These are phyloP conservation scores for Diaporthe aspalathi DNA, from an alignment of 2,329 filamentous ascomycete species.

Conservation along the genomic window DNA sequence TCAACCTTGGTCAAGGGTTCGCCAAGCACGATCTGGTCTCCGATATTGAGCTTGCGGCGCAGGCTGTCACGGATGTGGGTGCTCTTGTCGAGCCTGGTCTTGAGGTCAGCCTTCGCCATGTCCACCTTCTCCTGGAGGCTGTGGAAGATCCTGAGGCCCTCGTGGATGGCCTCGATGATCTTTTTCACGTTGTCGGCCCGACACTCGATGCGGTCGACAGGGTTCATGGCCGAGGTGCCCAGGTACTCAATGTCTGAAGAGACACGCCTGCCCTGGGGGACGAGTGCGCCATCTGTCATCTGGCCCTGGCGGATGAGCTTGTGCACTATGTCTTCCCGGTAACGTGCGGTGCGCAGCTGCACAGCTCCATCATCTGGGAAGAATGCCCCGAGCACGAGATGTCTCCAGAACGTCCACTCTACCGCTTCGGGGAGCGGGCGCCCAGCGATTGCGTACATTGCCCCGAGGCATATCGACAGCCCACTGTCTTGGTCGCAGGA, in stretches of 20 bases:
- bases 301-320: conserved; percentile 32
- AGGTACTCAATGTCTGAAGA: conserved; percentile 20
- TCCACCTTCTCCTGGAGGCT: conserved; percentile 30
- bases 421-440: neutral
- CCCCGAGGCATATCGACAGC: conserved; percentile 15
- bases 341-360: conserved; percentile 5
- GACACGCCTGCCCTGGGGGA: neutral
- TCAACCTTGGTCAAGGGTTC: neutral
- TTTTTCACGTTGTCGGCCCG: conserved; percentile 22
- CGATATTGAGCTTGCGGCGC: conserved; percentile 16
- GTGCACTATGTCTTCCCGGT: neutral
- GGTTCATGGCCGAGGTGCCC: conserved; percentile 19
- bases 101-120: conserved; percentile 13
- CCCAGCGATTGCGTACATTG: conserved; percentile 26
- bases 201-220: conserved; percentile 22
- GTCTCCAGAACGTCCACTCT: conserved; percentile 31
- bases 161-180: conserved; percentile 12
- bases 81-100: conserved; percentile 27
- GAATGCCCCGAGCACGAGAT: conserved; percentile 19
- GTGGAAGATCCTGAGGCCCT: conserved; percentile 23
- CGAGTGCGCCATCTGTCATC: neutral
- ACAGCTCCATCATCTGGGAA: neutral
- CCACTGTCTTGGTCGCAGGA: conserved; percentile 10
- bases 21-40: neutral
- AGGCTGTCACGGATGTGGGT: conserved; percentile 16